These are phyloP conservation scores for Phaffia tasmanica DNA, from an alignment of 768 basidiomycete genomes.

Conservation along the genomic window DNA sequence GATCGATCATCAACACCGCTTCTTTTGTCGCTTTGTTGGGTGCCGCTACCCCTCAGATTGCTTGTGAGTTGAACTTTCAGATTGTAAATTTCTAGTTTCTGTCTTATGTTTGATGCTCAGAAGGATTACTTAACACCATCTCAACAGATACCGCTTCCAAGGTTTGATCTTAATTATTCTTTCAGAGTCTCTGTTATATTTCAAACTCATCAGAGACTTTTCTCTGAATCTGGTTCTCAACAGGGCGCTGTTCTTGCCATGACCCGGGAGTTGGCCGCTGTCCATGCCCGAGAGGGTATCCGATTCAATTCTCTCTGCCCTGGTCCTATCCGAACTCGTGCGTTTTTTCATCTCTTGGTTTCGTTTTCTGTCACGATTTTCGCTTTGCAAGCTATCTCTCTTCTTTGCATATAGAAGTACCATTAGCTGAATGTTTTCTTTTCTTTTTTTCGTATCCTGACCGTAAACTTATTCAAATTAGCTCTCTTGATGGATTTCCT, in stretches of 20 bases:
- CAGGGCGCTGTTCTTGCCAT: conserved; percentile 88
- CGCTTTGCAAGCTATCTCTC: conserved; percentile 14
- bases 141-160: conserved; percentile 85
- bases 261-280: conserved; percentile 95
- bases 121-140: conserved; percentile 4
- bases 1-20: conserved; percentile 91
- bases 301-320: conserved; percentile 93
- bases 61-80: conserved; percentile 52
- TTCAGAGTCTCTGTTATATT: conserved; percentile 35
- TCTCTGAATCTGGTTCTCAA: conserved; percentile 29
- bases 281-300: conserved; percentile 94
- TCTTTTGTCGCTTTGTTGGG: conserved; percentile 93
- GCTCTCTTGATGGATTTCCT: conserved; percentile 98
- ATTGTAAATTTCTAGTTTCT: background rate
- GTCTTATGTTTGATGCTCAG: background rate
- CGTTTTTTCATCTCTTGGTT: background rate
- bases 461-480: conserved; percentile 33
- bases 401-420: conserved; percentile 3
- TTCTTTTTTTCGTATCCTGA: background rate
- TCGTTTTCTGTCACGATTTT: background rate
- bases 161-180: conserved; percentile 29
- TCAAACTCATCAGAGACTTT: background rate
- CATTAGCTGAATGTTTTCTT: background rate
- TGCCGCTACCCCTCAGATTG: conserved; percentile 95
- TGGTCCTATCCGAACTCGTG: conserved; percentile 44